A percentile compares a stretch with the other conserved stretches of the same genome.
phyloP scores from a whole-genome alignment of 768 basidiomycete species.

The Naganishia antarctica region DNA sequence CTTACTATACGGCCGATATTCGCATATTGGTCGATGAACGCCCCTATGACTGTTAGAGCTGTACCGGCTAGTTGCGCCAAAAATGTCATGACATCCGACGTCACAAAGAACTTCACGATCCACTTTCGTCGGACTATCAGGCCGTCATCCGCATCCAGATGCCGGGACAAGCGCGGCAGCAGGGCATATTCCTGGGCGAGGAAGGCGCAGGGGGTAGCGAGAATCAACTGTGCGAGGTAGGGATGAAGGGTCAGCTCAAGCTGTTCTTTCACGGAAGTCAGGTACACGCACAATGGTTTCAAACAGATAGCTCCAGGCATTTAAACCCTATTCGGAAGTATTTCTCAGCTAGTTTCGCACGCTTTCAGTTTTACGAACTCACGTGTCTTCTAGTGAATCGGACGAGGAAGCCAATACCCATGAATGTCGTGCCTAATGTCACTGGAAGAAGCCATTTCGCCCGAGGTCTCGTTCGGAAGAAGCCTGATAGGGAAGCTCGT shows the following conservation, averaged over 20 bases:
- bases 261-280: too few species aligned
- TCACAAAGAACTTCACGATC: slow-evolving; percentile 60
- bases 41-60: slow-evolving; percentile 23
- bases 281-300: slow-evolving; percentile 28
- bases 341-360: too few species aligned
- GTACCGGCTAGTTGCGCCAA: slow-evolving; percentile 56
- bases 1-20: slow-evolving; percentile 15
- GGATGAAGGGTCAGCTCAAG: too few species aligned
- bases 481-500: slow-evolving; percentile 17
- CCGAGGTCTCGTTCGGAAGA: slow-evolving; percentile 28
- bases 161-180: slow-evolving; percentile 59
- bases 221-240: slow-evolving; percentile 32
- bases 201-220: slow-evolving; percentile 62
- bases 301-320: slow-evolving; percentile 33
- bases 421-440: slow-evolving; percentile 29
- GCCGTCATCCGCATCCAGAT: slow-evolving; percentile 54
- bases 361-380: slow-evolving; percentile 6
- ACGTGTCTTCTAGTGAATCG: slow-evolving; percentile 28
- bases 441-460: slow-evolving; percentile 30
- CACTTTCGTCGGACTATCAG: slow-evolving; percentile 55
- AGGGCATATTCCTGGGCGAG: slow-evolving; percentile 59
- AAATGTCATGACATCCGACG: slow-evolving; percentile 64
- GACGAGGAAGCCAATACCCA: slow-evolving; percentile 30
- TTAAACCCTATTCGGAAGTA: not conserved
- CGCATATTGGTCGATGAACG: slow-evolving; percentile 8